Evolutionary conservation across 208 protist genomes (phyloP).

Genomic region (Acanthamoeba lenticulata): DNA sequence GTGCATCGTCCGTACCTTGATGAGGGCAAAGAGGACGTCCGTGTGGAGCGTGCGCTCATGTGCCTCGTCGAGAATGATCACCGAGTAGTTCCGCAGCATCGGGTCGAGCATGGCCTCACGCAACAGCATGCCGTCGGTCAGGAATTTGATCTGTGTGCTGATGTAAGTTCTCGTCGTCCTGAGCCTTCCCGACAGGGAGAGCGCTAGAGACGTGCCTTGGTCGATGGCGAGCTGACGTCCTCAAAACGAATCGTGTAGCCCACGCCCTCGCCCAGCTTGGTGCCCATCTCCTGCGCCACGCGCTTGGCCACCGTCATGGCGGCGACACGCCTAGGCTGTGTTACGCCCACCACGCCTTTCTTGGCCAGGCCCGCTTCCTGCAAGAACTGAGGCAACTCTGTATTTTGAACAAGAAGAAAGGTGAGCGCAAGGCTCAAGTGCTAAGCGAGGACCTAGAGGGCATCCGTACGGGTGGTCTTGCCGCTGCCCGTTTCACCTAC

Average conservation of each 20-base stretch:
- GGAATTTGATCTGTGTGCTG: conserved; percentile 70
- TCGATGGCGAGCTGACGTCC: conserved; percentile 92
- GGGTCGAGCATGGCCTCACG: conserved; percentile 91
- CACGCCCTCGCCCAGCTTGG: conserved; percentile 87
- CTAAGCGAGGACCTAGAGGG: not conserved
- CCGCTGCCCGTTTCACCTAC: conserved; percentile 46
- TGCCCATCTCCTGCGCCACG: conserved; percentile 94
- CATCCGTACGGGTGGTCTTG: conserved; percentile 37
- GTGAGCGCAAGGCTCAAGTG: too few relatives aligned
- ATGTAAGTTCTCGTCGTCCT: too few relatives aligned
- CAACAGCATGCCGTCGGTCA: conserved; percentile 94
- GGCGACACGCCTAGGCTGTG: conserved; percentile 99
- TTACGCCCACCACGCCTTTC: conserved; percentile 90
- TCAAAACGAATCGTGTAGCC: conserved; percentile 96
- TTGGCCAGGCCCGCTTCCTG: conserved; percentile 86
- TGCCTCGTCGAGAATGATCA: conserved; percentile 94
- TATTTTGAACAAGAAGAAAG: conserved; percentile 58
- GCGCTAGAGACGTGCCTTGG: conserved; percentile 92
- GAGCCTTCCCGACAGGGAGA: too few relatives aligned
- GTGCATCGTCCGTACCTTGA: conserved; percentile 89
- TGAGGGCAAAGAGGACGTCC: conserved; percentile 92
- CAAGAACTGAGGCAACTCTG: conserved; percentile 93
- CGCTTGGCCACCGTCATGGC: conserved; percentile 98
- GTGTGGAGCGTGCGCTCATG: conserved; percentile 97
- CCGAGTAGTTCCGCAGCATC: conserved; percentile 85